phyloP scores from a whole-genome alignment of 257 asterid genomes.

The Plectranthus barbatus region DNA sequence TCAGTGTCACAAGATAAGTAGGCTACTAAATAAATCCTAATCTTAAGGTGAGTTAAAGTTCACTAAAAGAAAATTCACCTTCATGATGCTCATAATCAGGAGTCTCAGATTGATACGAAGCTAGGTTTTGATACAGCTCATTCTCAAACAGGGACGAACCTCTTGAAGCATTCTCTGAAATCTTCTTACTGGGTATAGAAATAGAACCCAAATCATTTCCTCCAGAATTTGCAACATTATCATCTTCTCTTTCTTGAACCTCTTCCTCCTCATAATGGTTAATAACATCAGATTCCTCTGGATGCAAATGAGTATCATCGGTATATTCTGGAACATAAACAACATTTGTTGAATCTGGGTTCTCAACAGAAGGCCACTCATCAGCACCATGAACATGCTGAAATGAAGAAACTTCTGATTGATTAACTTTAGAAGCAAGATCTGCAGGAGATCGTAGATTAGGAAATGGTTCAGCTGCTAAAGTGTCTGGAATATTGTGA shows the following conservation, averaged over 20 bases:
- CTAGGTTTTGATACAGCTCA: slow-evolving; percentile 28
- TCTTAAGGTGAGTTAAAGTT: background rate
- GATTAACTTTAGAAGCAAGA: slow-evolving; percentile 27
- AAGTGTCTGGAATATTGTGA: slow-evolving; percentile 37
- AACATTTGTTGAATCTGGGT: slow-evolving; percentile 28
- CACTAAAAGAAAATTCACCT: slow-evolving; percentile 30
- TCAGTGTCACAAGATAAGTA: background rate
- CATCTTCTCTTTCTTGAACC: slow-evolving; percentile 36
- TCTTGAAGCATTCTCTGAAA: slow-evolving; percentile 48
- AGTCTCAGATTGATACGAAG: slow-evolving; percentile 35
- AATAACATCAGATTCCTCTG: slow-evolving; percentile 31
- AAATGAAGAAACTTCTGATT: slow-evolving; percentile 29
- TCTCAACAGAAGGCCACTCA: slow-evolving; percentile 74
- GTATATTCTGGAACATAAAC: slow-evolving; percentile 33
- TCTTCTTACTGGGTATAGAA: slow-evolving; percentile 36
- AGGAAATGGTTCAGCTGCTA: slow-evolving; percentile 25
- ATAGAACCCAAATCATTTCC: slow-evolving; percentile 31
- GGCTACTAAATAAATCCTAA: background rate
- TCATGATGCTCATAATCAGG: slow-evolving; percentile 37
- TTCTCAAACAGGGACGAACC: slow-evolving; percentile 42
- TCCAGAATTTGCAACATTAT: slow-evolving; percentile 29
- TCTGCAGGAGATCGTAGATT: slow-evolving; percentile 23
- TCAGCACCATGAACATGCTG: slow-evolving; percentile 36
- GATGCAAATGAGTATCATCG: slow-evolving; percentile 39
- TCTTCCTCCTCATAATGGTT: slow-evolving; percentile 37